Evolutionary conservation across 2,329 filamentous ascomycete species (phyloP), one percentile per base, ranked within the genome.

Genomic region (Diplodia corticola): DNA sequence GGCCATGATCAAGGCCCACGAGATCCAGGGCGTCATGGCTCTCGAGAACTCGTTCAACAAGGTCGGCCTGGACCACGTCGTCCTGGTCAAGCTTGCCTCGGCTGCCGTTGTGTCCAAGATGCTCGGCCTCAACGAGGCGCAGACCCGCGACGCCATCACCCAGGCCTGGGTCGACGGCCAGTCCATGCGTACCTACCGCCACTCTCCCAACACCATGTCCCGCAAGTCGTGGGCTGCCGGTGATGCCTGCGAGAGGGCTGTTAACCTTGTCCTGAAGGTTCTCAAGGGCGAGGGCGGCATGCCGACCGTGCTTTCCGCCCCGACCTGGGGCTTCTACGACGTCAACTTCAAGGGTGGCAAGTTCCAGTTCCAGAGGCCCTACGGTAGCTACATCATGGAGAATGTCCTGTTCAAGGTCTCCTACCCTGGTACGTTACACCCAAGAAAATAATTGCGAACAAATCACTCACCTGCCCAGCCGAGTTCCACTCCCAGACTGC

Each of bases 371-470:
- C 94, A 98, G 85, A 89, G 95, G 69, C 88, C 90, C 67, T 99
- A 99, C 77, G 94, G 93, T 77, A 96, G 91, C 85, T 99, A 99
- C 80, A 95, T 99, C 71, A 99, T 99, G 95, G 95, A 99, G 88
- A 99, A 98, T 76, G 93, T 99, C 68, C 89, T 99, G 70, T 99
- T 99, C 90, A 99, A 99, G 88, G 95, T 99, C 68, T 99, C 95
- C 53, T 98, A 97, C 80, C 94, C 94, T 76, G 91, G 91, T 92
- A 84, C 78, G 86, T 76, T 44, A 60, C 67, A 61, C 57, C 22
- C 17, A 20, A 13, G 4, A 15, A 24, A 59, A 51, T 1, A 22
- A n/a, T 22, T 5, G n/a, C 30, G 26, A n/a, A 13, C 37, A 20
- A 26, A 2, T 17, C 3, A 20, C 67, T 65, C 1, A 60, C 24